Conservation (phyloP, 495 filamentous ascomycete species). For the Hypoxylon lenormandii region DNA sequence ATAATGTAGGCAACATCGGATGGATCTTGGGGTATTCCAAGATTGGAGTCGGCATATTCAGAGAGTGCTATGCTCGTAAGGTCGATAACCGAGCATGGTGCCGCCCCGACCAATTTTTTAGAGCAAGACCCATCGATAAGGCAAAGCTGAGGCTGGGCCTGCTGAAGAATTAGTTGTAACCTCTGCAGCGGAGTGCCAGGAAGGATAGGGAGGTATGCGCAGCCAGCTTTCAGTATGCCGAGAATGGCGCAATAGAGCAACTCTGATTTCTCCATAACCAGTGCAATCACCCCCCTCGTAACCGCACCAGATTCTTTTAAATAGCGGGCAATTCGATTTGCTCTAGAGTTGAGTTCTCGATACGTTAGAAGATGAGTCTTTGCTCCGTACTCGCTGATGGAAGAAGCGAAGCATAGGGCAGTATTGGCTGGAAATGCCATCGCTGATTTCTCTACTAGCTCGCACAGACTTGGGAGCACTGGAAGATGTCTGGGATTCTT, state of each 20-base stretch:
- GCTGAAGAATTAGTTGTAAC: slow-evolving; percentile 65
- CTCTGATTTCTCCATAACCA: slow-evolving; percentile 77
- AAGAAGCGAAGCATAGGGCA: slow-evolving; percentile 71
- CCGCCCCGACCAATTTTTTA: slow-evolving; percentile 30
- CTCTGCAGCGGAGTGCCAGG: slow-evolving; percentile 71
- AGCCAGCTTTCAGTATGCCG: slow-evolving; percentile 76
- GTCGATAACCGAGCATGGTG: slow-evolving; percentile 52
- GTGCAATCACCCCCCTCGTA: slow-evolving; percentile 68
- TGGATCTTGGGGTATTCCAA: slow-evolving; percentile 50
- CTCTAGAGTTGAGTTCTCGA: slow-evolving; percentile 67
- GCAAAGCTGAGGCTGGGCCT: slow-evolving; percentile 63
- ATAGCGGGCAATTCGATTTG: slow-evolving; percentile 73
- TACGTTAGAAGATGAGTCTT: slow-evolving; percentile 67
- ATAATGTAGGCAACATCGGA: slow-evolving; percentile 68
- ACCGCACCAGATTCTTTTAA: slow-evolving; percentile 61
- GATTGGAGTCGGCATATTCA: slow-evolving; percentile 45
- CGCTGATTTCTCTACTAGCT: slow-evolving; percentile 66
- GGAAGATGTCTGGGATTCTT: slow-evolving; percentile 35
- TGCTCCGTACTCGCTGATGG: slow-evolving; percentile 51
- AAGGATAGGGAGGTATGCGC: slow-evolving; percentile 77
- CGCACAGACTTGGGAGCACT: slow-evolving; percentile 55
- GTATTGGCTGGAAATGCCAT: slow-evolving; percentile 59
- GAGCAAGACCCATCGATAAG: slow-evolving; percentile 54
- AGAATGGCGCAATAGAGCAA: slow-evolving; percentile 76
- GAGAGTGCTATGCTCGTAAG: slow-evolving; percentile 49